Evolutionary conservation across 148 eudicot species (phyloP), one percentile per base, ranked within the genome.

Genomic region (Chenopodium suecicum): DNA sequence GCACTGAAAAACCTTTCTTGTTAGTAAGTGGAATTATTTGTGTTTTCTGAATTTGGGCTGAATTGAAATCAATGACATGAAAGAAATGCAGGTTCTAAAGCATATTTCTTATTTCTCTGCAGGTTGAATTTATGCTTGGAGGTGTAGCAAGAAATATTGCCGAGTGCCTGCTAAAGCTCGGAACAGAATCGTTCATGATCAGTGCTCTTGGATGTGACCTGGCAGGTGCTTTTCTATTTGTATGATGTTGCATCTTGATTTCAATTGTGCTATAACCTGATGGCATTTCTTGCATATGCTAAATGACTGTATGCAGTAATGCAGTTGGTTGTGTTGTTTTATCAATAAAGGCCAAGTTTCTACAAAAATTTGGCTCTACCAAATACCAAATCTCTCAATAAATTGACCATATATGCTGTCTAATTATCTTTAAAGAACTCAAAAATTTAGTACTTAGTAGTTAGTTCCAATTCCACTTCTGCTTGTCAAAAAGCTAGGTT

Each of bases 111-210:
- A 41, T 4, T 41, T 41, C 8, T 41, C 7, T 79, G 73, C 85
- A 96, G 99, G 88, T 94, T 62, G 82, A 83, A 56, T 92, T 85
- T 83, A 83, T 89, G 79, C 85, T 86, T 70, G 99, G 99, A 60
- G 99, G 99, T 78, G 99, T 96, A 37, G 99, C 92, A 70, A 91
- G 99, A 86, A 96, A 96, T 85, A 83, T 96, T 77, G 98, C 95
- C 9, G 98, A 96, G 76, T 96, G 98, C 89, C 86, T 96, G 85
- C 80, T 88, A 52, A 96, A 90, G 87, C 94, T 96, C 80, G 98
- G 98, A 76, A 76, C 87, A 14, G 90, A 85, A 79, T 90, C 91
- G 63, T 92, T 75, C 83, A 88, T 94, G 91, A 90, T 96, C 80
- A 92, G 95, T 88, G 97, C 91, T 79, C 65, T 96, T 44, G 99